Evolutionary conservation across 768 basidiomycete species (phyloP).

Genomic region (Suillus hirtellus): DNA sequence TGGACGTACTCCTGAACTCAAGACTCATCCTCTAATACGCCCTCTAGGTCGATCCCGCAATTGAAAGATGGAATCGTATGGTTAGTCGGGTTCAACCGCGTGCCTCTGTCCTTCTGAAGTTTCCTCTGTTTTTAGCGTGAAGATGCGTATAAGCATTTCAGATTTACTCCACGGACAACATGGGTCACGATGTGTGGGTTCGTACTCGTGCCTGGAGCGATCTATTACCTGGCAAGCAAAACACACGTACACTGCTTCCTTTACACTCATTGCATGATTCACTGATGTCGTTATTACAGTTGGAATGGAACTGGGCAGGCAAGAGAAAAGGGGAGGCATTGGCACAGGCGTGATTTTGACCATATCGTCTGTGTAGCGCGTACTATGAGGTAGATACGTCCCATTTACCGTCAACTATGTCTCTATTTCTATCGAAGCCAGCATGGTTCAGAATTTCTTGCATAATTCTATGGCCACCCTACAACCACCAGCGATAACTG

Average conservation of each 20-base stretch:
- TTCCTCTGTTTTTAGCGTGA: conserved; percentile 57
- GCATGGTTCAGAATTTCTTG: conserved; percentile 61
- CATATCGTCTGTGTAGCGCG: neutral
- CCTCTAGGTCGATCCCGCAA: conserved; percentile 51
- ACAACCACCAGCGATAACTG: conserved; percentile 82
- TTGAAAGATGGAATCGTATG: conserved; percentile 65
- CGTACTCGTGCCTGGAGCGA: conserved; percentile 60
- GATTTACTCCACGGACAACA: conserved; percentile 71
- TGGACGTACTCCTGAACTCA: conserved; percentile 7
- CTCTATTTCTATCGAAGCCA: neutral
- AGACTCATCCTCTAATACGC: neutral
- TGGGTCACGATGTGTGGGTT: conserved; percentile 63
- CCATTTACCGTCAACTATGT: neutral
- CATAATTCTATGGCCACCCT: conserved; percentile 88
- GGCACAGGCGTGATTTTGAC: conserved; percentile 24
- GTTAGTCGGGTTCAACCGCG: conserved; percentile 34
- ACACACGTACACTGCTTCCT: conserved; percentile 36
- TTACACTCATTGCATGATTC: conserved; percentile 23
- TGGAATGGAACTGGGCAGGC: conserved; percentile 56
- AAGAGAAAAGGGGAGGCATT: conserved; percentile 48
- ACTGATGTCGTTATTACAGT: conserved; percentile 31
- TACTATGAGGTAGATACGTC: neutral
- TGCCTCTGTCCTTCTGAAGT: conserved; percentile 2
- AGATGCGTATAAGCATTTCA: conserved; percentile 79
- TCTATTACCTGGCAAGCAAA: conserved; percentile 45